Evolutionary conservation across 2,329 filamentous ascomycete genomes (phyloP).

Genomic region (Ramichloridium luteum): DNA sequence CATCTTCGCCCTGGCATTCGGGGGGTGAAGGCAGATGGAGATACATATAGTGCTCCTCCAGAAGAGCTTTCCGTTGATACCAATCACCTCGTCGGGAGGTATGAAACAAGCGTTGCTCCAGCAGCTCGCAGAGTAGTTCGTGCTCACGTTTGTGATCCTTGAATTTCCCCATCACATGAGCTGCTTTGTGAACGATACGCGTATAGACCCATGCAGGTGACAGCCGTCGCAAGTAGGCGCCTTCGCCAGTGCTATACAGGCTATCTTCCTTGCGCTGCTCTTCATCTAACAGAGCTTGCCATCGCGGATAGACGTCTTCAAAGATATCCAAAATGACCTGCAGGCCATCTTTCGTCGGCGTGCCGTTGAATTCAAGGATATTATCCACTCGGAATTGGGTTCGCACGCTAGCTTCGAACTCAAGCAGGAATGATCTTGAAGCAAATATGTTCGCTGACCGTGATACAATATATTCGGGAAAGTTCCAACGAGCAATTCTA

Average conservation of each 20-base stretch:
- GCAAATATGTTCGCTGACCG: conserved; percentile 81
- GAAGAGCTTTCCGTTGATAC: conserved; percentile 88
- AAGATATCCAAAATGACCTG: conserved; percentile 60
- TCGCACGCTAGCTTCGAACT: conserved; percentile 78
- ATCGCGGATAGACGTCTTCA: conserved; percentile 65
- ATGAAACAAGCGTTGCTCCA: conserved; percentile 75
- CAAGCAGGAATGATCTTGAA: conserved; percentile 60
- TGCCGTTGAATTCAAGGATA: conserved; percentile 67
- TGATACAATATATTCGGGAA: conserved; percentile 81
- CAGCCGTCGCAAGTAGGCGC: conserved; percentile 77
- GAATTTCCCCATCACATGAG: conserved; percentile 64
- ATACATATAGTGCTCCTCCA: conserved; percentile 94
- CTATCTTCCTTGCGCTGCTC: conserved; percentile 67
- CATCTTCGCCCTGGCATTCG: conserved; percentile 39
- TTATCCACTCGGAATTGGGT: conserved; percentile 72
- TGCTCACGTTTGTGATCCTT: conserved; percentile 74
- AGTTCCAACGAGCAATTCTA: conserved; percentile 76
- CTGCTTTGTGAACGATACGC: conserved; percentile 78
- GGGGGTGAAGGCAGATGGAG: conserved; percentile 37
- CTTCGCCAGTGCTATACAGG: conserved; percentile 71
- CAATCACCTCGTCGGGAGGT: conserved; percentile 72
- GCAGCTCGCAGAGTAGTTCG: conserved; percentile 57
- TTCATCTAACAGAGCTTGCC: conserved; percentile 58
- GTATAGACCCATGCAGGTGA: conserved; percentile 91
- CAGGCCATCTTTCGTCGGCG: conserved; percentile 52